Base-by-base conservation (phyloP, 768 basidiomycete genomes). In the Gymnopilus junonius region DNA sequence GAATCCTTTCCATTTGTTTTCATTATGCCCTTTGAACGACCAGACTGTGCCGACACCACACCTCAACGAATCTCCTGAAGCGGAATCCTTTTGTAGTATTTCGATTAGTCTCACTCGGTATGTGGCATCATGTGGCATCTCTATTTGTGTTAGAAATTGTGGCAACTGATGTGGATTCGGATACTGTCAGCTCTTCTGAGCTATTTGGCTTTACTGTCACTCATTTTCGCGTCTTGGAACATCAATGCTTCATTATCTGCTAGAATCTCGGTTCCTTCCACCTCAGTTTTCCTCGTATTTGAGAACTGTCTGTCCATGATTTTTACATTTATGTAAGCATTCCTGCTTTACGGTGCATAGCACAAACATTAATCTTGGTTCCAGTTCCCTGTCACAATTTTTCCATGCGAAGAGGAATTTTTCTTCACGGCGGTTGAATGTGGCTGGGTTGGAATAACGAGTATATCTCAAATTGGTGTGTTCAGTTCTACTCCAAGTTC, bases 161-260 rank as follows among this genome's bases (percentile, higher is more conserved):
- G n/a, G n/a, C n/a, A n/a, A n/a, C 25, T 58, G 31, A 53, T 15
- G 42, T 15, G 3, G 21, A 27, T 2, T 42, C 10, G 27, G 20
- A 20, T 42, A 1, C 29, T 29, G 27, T 46, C 67, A 85, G 83
- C 79, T 62, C 77, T 88, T 45, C 76, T 88, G 39, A 66, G 77
- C 10, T 85, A 82, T 66, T 73, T 88, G 43, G 85, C 81, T 66
- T 61, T 86, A 46, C 77, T 90, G 51, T 71, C 81, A 7, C 69
- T 89, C 45, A 79, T 82, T 23, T 87, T 89, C 65, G 81, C 87
- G 7, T 78, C 82, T 39, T 89, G 87, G 88, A 86, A 86, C 68
- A 72, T 87, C 21, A 73, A 75, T 55, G 75, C 78, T 15, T 76
- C 78, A 20, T 73, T 67, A 55, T 72, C 74, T 10, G 70, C 71